Conservation (phyloP, 352 stramenopile species). For the Aphanomyces cochlioides region DNA sequence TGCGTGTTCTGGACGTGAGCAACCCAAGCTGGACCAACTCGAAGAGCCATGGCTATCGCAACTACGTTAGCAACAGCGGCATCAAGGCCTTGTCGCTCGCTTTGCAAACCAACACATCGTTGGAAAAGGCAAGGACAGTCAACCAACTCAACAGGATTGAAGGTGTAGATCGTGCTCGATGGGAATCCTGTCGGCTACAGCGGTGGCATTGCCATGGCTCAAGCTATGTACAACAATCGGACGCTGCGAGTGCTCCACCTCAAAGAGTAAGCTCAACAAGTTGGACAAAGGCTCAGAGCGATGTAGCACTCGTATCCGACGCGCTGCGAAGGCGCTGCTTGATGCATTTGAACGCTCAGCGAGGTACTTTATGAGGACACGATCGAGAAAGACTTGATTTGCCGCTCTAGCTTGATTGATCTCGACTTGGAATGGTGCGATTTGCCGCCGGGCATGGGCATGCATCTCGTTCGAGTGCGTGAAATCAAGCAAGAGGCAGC, state of each 20-base stretch:
- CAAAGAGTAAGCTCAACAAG: conserved; percentile 11
- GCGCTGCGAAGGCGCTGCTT: neutral
- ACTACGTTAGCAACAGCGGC: neutral
- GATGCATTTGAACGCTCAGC: conserved; percentile 3
- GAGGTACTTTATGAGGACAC: neutral
- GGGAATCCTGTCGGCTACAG: conserved; percentile 10
- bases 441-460: conserved; percentile 17
- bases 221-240: neutral
- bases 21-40: conserved; percentile 15
- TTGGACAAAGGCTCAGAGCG: neutral
- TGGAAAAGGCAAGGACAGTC: neutral
- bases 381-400: too few relatives aligned
- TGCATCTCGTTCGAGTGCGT: conserved; percentile 3
- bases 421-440: conserved; percentile 27
- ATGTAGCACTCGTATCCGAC: neutral
- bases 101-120: conserved; percentile 7
- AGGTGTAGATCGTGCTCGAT: conserved; percentile 14
- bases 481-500: neutral
- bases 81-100: neutral
- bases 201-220: conserved; percentile 4
- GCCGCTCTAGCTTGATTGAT: neutral
- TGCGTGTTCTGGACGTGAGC: conserved; percentile 22
- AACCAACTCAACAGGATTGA: too few relatives aligned
- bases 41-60: neutral
- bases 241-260: conserved; percentile 13